Base-by-base conservation (phyloP, 2,329 filamentous ascomycete genomes). In the Epichloe baconii region DNA sequence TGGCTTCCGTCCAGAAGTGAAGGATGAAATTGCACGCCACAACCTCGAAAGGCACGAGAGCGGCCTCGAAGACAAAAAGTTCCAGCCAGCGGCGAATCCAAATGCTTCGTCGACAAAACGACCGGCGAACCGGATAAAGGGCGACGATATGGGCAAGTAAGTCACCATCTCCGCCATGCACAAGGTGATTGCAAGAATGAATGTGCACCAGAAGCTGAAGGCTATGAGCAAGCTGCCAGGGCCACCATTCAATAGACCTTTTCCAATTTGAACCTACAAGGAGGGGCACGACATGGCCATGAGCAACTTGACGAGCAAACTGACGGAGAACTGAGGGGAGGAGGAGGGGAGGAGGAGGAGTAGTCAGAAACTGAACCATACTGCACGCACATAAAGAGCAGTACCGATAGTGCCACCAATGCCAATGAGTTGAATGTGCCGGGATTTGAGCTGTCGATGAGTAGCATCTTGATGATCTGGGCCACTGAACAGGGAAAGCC, bases 121-220 rank as follows among this genome's bases (percentile, higher is more conserved):
- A 14, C 84, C 83, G 4, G 85, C 85, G 59, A 89, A 87, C 26
- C 83, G 80, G 61, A 89, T 85, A 64, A 90, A 89, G 0, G 85
- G 84, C 41, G 83, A 87, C 0, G 83, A 86, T 50, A 89, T 85
- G 7, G 86, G 85, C 2, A 87, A 70, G 56, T 85, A 87, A 0
- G 83, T 85, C 7, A 86, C 84, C 83, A 88, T 87, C 63, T 88
- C 85, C 12, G 83, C 82, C 69, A 86, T 79, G 61, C 70, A 75
- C 53, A 80, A 69, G 0, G 77, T 83, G 45, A 83, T 71, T 46
- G 75, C 74, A 23, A 83, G 71, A 56, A 83, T 78, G 42, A 82
- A 74, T 40, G 73, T 72, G 60, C 77, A 81, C 79, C 79, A 83
- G 38, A 82, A 66, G 11, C 73, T 70, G 55, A 83, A 84, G 37